Evolutionary conservation across 1,284 basidiomycete species (phyloP).

Genomic region (Rhizoctonia solani): DNA sequence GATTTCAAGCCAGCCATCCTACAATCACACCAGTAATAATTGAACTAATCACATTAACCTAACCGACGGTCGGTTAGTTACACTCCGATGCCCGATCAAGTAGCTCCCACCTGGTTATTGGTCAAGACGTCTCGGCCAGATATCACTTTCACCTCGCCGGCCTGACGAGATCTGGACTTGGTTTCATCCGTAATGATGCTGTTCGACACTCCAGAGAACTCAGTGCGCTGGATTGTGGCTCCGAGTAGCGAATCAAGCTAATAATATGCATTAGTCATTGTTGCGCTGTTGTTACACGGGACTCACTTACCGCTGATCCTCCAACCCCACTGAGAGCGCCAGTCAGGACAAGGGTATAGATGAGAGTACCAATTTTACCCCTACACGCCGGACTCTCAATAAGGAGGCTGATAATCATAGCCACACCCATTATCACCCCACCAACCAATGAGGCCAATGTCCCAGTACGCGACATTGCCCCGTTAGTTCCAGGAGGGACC

Average conservation of each 20-base stretch:
- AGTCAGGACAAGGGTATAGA: conserved; percentile 55
- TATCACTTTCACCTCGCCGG: conserved; percentile 57
- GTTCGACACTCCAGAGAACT: conserved; percentile 67
- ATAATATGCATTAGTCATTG: neutral
- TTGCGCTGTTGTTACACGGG: conserved; percentile 17
- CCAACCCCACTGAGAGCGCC: conserved; percentile 68
- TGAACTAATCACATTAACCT: conserved; percentile 57
- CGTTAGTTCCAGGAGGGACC: conserved; percentile 92
- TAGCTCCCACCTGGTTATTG: conserved; percentile 71
- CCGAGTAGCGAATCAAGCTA: conserved; percentile 86
- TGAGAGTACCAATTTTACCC: conserved; percentile 41
- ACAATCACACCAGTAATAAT: conserved; percentile 48
- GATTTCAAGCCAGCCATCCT: conserved; percentile 43
- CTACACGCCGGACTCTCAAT: conserved; percentile 63
- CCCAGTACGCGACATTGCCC: conserved; percentile 77
- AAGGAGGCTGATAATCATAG: conserved; percentile 61
- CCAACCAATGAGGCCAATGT: conserved; percentile 75
- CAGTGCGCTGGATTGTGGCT: conserved; percentile 83
- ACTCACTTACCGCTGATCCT: conserved; percentile 73
- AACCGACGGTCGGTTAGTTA: neutral
- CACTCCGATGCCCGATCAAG: neutral
- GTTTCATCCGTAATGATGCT: conserved; percentile 68
- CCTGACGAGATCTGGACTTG: conserved; percentile 40
- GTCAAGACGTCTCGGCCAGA: conserved; percentile 74
- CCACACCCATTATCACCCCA: conserved; percentile 70